Evolutionary conservation across 306 rosid species (phyloP).

Genomic region (Fragaria nilgerrensis): DNA sequence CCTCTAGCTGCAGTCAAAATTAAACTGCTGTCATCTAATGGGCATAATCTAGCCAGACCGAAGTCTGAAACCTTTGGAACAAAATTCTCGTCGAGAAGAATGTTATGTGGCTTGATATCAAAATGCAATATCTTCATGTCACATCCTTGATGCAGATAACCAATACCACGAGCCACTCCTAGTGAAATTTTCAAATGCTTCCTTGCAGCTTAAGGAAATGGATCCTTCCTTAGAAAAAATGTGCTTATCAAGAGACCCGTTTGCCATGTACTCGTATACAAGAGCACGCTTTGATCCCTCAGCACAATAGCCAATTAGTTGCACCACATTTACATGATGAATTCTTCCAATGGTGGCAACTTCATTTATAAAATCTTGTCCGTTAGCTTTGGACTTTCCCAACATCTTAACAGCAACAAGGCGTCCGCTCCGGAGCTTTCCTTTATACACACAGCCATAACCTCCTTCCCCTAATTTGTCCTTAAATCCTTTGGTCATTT

Average conservation of each 20-base stretch:
- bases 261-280: background rate
- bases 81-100: background rate
- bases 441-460: constrained; percentile 6
- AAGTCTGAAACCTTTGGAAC: constrained; percentile 4
- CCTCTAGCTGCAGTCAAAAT: background rate
- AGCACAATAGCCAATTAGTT: background rate
- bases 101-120: constrained; percentile 15
- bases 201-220: background rate
- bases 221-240: background rate
- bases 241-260: constrained; percentile 10
- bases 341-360: background rate
- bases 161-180: constrained; percentile 1
- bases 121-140: constrained; percentile 16
- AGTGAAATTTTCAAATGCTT: background rate
- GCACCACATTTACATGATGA: background rate
- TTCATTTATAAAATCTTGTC: constrained; percentile 4
- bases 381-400: background rate
- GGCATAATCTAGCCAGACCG: background rate
- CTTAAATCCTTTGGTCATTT: too few relatives aligned
- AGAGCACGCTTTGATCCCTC: constrained; percentile 13
- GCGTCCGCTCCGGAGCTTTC: background rate
- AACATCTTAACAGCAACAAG: background rate
- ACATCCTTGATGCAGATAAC: constrained; percentile 6
- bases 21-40: background rate
- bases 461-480: constrained; percentile 1